Evolutionary conservation across 768 basidiomycete species (phyloP).

Genomic region (Megacollybia marginata): DNA sequence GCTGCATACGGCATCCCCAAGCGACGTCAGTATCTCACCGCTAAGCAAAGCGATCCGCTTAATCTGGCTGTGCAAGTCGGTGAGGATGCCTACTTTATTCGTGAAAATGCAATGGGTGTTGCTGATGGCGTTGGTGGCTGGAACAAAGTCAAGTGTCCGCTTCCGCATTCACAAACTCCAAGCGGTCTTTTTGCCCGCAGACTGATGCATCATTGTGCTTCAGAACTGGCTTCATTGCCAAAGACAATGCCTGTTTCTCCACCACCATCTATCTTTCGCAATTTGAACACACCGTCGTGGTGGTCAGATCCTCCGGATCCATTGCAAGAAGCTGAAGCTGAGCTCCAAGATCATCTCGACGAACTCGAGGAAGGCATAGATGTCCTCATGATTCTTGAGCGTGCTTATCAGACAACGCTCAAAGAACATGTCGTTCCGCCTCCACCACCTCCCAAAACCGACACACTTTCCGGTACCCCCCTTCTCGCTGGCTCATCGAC

Average conservation of each 20-base stretch:
- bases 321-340: constrained; percentile 33
- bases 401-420: constrained; percentile 60
- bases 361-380: constrained; percentile 63
- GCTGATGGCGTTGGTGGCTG: constrained; percentile 96
- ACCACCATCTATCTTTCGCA: background rate
- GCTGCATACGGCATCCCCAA: constrained; percentile 88
- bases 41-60: constrained; percentile 15
- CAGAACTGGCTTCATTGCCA: constrained; percentile 26
- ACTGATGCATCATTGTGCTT: constrained; percentile 61
- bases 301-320: constrained; percentile 20
- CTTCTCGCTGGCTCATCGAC: constrained; percentile 61
- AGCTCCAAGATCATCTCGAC: constrained; percentile 33
- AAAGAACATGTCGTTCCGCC: constrained; percentile 46
- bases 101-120: constrained; percentile 84
- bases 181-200: constrained; percentile 22
- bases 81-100: constrained; percentile 86
- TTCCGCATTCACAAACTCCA: constrained; percentile 20
- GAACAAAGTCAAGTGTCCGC: constrained; percentile 37
- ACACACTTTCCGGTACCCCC: constrained; percentile 16
- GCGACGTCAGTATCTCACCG: constrained; percentile 12
- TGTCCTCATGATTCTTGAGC: constrained; percentile 60
- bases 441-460: background rate
- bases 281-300: background rate
- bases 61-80: constrained; percentile 73
- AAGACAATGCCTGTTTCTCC: constrained; percentile 5